Conservation (phyloP, 176 grass and related monocot genomes). For the Urochloa ruziziensis region DNA sequence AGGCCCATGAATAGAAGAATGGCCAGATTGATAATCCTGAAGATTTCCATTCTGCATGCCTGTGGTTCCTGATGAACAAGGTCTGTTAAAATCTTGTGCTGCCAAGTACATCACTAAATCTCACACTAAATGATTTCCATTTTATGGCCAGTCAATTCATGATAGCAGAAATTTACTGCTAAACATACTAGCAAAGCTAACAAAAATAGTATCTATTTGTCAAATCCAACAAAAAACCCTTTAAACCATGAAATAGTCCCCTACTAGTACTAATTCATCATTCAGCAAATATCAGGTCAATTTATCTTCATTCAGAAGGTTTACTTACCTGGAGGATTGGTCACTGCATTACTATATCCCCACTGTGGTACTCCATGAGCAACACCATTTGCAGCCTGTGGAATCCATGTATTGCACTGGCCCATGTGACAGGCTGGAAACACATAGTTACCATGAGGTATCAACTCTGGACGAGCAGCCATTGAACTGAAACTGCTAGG, state of each 20-base stretch:
- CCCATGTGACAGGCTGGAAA: conserved; percentile 36
- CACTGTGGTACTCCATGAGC: conserved; percentile 43
- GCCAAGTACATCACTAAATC: conserved; percentile 25
- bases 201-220: conserved; percentile 5
- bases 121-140: conserved; percentile 11
- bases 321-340: conserved; percentile 49
- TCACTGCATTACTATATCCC: conserved; percentile 27
- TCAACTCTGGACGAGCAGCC: conserved; percentile 24
- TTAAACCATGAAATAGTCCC: background rate
- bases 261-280: background rate
- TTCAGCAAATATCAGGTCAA: conserved; percentile 19
- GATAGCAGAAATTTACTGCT: background rate
- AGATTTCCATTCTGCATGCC: conserved; percentile 32
- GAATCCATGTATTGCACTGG: conserved; percentile 46
- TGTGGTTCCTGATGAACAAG: conserved; percentile 30
- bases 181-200: conserved; percentile 6
- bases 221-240: conserved; percentile 8
- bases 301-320: conserved; percentile 10
- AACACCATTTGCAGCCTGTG: conserved; percentile 41
- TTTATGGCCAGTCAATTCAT: background rate
- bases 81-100: conserved; percentile 32
- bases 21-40: conserved; percentile 36
- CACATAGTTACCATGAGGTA: conserved; percentile 41
- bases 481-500: conserved; percentile 23
- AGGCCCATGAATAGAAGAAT: conserved; percentile 28